Evolutionary conservation across 192 early-diverging fungal species (phyloP).

Genomic region (Entrophospora sp.): DNA sequence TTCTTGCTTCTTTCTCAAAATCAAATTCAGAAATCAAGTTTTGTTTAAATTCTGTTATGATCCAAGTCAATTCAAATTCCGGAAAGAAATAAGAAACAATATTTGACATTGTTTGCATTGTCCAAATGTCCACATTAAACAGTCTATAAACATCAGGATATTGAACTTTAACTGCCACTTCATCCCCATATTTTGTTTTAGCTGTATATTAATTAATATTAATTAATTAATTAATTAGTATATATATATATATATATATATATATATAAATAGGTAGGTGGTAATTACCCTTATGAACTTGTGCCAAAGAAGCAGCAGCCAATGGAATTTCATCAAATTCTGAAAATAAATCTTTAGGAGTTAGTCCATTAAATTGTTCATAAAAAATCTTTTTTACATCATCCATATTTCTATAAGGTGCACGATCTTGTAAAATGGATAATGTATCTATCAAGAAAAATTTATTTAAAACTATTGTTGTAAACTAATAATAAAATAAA

Average conservation of each 20-base stretch:
- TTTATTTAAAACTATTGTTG: no score
- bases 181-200: slow-evolving; percentile 31
- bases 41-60: slow-evolving; percentile 36
- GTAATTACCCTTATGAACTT: slow-evolving; percentile 34
- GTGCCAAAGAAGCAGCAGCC: slow-evolving; percentile 41
- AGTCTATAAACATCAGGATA: slow-evolving; percentile 38
- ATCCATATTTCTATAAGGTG: slow-evolving; percentile 36
- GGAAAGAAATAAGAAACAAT: slow-evolving; percentile 34
- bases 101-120: slow-evolving; percentile 38
- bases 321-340: slow-evolving; percentile 39
- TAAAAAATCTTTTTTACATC: slow-evolving; percentile 34
- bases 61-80: slow-evolving; percentile 42
- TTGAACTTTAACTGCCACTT: slow-evolving; percentile 40
- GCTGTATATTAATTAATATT: slow-evolving; percentile 19
- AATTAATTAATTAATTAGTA: not conserved
- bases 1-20: slow-evolving; percentile 37
- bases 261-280: not conserved
- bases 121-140: slow-evolving; percentile 40
- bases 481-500: no score
- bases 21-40: slow-evolving; percentile 42
- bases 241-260: not conserved
- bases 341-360: slow-evolving; percentile 30
- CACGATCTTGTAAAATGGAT: slow-evolving; percentile 38
- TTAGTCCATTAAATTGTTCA: slow-evolving; percentile 30
- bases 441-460: no score